These are phyloP conservation scores for Neophaeococcomyces aloes DNA, from an alignment of 2,329 filamentous ascomycete species.

Conservation along the genomic window DNA sequence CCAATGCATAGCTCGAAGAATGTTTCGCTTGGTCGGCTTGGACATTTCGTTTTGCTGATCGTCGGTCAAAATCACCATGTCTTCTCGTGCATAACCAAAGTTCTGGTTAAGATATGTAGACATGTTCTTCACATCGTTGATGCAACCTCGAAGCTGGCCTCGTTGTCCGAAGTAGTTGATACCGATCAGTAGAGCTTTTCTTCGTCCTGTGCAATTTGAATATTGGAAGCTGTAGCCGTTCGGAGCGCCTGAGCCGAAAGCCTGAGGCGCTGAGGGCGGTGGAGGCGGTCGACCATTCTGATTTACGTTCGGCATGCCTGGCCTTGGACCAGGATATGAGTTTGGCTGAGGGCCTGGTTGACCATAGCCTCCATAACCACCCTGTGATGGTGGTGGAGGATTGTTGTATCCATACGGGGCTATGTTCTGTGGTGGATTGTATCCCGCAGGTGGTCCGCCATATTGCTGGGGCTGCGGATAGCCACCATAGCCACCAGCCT, in stretches of 20 bases:
- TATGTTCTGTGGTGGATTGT: conserved; percentile 28
- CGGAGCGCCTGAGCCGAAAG: conserved; percentile 72
- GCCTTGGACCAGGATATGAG: conserved; percentile 26
- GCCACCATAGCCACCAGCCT: conserved; percentile 24
- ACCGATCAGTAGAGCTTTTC: conserved; percentile 83
- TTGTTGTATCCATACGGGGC: conserved; percentile 29
- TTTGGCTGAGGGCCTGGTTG: conserved; percentile 28
- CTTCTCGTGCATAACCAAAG: conserved; percentile 81
- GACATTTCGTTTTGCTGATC: conserved; percentile 97
- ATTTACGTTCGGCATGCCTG: conserved; percentile 18
- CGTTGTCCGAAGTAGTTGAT: conserved; percentile 96
- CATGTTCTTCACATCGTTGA: conserved; percentile 98
- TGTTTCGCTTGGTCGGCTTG: conserved; percentile 91
- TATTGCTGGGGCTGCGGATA: conserved; percentile 22
- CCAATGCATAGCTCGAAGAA: conserved; percentile 95
- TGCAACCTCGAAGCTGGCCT: conserved; percentile 82
- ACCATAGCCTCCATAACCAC: conserved; percentile 24
- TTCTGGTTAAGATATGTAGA: conserved; percentile 77
- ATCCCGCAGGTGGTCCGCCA: conserved; percentile 23
- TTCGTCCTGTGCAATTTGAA: conserved; percentile 75
- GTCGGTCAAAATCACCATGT: conserved; percentile 94
- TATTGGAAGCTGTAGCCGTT: conserved; percentile 77
- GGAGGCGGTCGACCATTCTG: conserved; percentile 44
- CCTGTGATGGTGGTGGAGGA: conserved; percentile 26
- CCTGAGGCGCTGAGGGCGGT: conserved; percentile 56